Conservation (phyloP, 129 eudicot species). For the Deinandra increscens region DNA sequence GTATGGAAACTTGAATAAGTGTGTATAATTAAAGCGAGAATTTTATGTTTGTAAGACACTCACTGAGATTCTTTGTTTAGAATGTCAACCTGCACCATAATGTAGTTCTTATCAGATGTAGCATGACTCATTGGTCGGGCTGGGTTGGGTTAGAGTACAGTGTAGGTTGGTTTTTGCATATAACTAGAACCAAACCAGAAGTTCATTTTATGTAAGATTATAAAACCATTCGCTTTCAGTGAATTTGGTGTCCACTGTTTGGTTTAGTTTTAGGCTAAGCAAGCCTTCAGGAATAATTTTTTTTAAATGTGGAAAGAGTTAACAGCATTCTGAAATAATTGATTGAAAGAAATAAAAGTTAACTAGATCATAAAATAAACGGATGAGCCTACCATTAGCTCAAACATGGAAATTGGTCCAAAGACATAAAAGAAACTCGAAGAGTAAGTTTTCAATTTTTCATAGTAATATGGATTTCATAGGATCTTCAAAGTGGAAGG, state of each 20-base stretch:
- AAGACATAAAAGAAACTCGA: not conserved
- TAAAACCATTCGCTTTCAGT: not conserved
- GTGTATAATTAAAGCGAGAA: no score
- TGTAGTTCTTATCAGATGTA: not conserved
- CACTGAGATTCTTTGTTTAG: no score
- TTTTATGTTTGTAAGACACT: no score
- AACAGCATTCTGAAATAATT: no score
- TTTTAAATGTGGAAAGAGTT: no score
- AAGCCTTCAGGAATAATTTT: conserved; percentile 4
- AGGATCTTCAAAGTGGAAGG: no score
- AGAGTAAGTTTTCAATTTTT: no score
- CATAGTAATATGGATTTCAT: no score
- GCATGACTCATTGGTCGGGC: not conserved
- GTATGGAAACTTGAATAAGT: no score
- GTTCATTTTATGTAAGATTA: not conserved
- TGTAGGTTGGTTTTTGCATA: not conserved
- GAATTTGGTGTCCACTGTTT: not conserved
- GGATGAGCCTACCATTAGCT: not conserved
- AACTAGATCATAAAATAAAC: conserved; percentile 3
- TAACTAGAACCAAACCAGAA: not conserved
- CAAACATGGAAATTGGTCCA: not conserved
- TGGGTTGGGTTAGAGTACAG: not conserved
- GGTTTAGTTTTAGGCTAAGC: not conserved
- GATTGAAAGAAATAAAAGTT: no score
- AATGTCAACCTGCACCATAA: conserved; percentile 68